Conservation (phyloP, 352 stramenopile genomes). For the Phytopythium delawarense region DNA sequence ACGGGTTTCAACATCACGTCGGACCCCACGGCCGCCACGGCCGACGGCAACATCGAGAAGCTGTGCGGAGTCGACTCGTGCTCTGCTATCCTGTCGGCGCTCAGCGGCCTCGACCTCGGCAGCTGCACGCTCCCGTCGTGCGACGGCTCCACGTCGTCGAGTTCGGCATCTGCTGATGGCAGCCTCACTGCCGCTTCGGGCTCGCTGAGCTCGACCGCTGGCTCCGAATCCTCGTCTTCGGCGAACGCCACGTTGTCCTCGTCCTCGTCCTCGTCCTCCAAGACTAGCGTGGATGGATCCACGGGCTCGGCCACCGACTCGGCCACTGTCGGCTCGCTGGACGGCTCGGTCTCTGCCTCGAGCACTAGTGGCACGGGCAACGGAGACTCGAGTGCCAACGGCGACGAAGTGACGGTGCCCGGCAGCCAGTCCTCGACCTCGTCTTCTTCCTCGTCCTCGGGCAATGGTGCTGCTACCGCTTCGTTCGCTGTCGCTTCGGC, state of each 20-base stretch:
- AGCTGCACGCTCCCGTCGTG: slow-evolving; percentile 4
- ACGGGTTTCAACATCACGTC: slow-evolving; percentile 9
- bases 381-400: slow-evolving; percentile 12
- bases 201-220: not conserved
- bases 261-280: not conserved
- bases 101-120: slow-evolving; percentile 7
- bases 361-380: not conserved
- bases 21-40: slow-evolving; percentile 1
- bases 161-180: not conserved
- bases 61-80: slow-evolving; percentile 1
- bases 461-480: slow-evolving; percentile 4
- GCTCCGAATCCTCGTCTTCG: not conserved
- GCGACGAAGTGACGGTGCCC: slow-evolving; percentile 8
- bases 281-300: not conserved
- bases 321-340: not conserved
- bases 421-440: not conserved
- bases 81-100: slow-evolving; percentile 2
- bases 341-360: not conserved
- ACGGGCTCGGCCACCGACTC: not conserved
- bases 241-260: not conserved
- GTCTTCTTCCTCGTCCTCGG: slow-evolving; percentile 4
- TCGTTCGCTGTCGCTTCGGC: not conserved
- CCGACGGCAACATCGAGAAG: slow-evolving; percentile 3
- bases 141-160: not conserved
- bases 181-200: not conserved